Evolutionary conservation across 2,329 filamentous ascomycete genomes (phyloP), one percentile per base, ranked within the genome.

Genomic region (Mollisiaceae sp.): DNA sequence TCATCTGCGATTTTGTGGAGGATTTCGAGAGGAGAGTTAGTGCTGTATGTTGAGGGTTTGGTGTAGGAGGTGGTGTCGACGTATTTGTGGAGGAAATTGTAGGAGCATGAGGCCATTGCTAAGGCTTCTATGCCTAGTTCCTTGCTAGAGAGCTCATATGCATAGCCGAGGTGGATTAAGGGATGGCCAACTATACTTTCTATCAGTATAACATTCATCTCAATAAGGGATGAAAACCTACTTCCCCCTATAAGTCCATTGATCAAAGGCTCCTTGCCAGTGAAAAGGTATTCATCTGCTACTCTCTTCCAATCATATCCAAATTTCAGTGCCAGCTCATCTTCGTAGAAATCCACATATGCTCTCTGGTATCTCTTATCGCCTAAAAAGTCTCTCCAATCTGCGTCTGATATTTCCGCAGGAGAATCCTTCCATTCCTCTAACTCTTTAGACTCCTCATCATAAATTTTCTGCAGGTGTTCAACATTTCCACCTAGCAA

Each of bases 271-370:
- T 91, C 82, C 59, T 91, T 85, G 39, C 89, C 90, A 50, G 83
- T 79, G 69, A 94, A 91, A 55, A 99, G 78, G 75, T 91, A 98
- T 67, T 94, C 86, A 2, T 87, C 81, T 9, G 96, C 81, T 2
- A 97, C 86, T 61, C 83, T 82, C 75, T 90, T 91, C 92, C 95
- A 97, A 75, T 97, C 86, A 76, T 97, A 98, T 41, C 87, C 83
- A 72, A 82, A 81, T 35, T 82, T 80, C 77, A 86, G 80, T 2
- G 92, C 93, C 36, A 98, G 82, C 73, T 93, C 88, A 76, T 99
- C 95, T 77, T 99, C 95, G 75, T 97, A 98, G 76, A 95, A 98
- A 77, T 99, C 94, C 63, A 99, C 83, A 75, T 90, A 99, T 0
- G 93, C 94, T 66, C 94, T 86, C 78, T 99, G 93, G 75, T 96